Conservation (phyloP, 768 basidiomycete genomes). For the Krasilnikovozyma curviuscula region DNA sequence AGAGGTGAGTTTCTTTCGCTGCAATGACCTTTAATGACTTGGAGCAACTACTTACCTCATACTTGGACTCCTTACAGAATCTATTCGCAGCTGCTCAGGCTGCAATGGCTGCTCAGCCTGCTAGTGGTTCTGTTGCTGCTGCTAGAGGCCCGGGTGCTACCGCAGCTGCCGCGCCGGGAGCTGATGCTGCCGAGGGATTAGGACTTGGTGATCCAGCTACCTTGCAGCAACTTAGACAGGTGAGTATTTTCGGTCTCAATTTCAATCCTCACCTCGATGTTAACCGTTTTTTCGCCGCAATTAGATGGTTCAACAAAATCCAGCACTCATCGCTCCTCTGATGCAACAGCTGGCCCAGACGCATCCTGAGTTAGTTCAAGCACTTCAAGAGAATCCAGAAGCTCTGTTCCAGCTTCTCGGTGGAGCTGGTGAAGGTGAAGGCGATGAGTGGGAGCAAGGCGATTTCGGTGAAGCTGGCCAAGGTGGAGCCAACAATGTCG, state of each 20-base stretch:
- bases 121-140: constrained; percentile 23
- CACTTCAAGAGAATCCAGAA: constrained; percentile 39
- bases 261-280: not conserved
- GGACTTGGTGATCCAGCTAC: constrained; percentile 37
- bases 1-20: constrained; percentile 39
- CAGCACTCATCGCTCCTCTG: constrained; percentile 52
- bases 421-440: constrained; percentile 22
- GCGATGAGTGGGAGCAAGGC: constrained; percentile 23
- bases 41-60: not conserved
- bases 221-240: constrained; percentile 46
- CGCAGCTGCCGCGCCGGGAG: constrained; percentile 23
- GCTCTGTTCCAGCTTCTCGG: constrained; percentile 46
- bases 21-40: not conserved
- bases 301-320: constrained; percentile 52
- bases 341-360: constrained; percentile 57
- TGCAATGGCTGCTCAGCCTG: constrained; percentile 23
- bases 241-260: constrained; percentile 7
- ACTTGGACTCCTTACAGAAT: not conserved
- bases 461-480: constrained; percentile 16
- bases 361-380: constrained; percentile 58
- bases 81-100: constrained; percentile 13
- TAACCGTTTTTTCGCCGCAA: not conserved
- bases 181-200: constrained; percentile 30
- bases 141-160: constrained; percentile 23
- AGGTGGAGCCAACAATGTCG: constrained; percentile 31